Base-by-base conservation (phyloP, 2,329 filamentous ascomycete species). In the Claviceps sp. region DNA sequence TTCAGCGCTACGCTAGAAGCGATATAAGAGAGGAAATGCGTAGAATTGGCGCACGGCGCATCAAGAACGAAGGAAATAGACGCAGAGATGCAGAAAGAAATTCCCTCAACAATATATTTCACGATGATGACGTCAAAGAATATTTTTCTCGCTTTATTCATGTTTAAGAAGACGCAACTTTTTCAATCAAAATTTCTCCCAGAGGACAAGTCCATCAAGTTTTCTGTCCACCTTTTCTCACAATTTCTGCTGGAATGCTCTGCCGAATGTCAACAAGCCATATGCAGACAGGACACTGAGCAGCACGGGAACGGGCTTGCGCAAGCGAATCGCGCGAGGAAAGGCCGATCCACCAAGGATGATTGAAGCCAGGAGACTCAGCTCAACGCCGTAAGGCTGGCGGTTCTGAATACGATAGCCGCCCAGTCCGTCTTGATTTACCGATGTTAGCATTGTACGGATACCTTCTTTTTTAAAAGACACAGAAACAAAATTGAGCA, bases 291-390 rank as follows among this genome's bases (percentile, higher is more conserved):
- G 64, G 47, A 89, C 62, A 62, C 87, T 91, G 62, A 98, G 71
- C 11, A 83, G 80, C 52, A 86, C 75, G 1, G 93, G 91, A 50
- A 98, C 79, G 0, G 88, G 86, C 77, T 97, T 98, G 60, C 78
- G 75, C 43, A 83, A 78, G 66, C 82, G 87, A 62, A 98, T 82
- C 4, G 89, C 93, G 50, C 93, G 79, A 13, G 93, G 93, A 54
- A 97, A 83, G 2, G 87, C 85, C 43, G 86, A 86, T 20, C 88
- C 89, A 43, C 78, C 91, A 38, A 98, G 77, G 26, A 97, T 71
- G n/a, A 88, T 62, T 0, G 88, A 95, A 4, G 93, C 93, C 44
- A 96, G 74, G 9, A 98, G 77, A n/a, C 85, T 87, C 44, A 95
- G 73, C 69, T 97, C 93, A 59, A 94, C 71, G 56, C 91, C 93